Evolutionary conservation across 2,329 filamentous ascomycete genomes (phyloP), one percentile per base, ranked within the genome.

Genomic region (Periconia sp.): DNA sequence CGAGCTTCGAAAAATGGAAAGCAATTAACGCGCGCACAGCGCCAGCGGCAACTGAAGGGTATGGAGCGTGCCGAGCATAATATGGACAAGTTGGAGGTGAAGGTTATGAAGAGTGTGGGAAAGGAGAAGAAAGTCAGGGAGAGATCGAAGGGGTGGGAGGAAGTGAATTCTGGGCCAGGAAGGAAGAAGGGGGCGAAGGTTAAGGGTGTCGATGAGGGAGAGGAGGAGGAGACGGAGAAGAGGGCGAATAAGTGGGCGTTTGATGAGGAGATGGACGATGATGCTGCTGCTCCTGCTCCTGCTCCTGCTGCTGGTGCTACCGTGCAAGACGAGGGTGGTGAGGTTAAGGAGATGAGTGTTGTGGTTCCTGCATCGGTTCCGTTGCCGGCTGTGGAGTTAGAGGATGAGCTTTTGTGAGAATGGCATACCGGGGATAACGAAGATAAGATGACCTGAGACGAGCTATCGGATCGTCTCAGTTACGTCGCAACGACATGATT

Each of bases 51-150:
- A 6, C 54, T 64, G 45, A 68, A 68, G 41, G 79, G 60, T 17
- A 69, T 85, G 41, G 82, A 85, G 60, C 77, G 79, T 55, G 84
- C 81, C 8, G 82, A 83, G 53, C 73, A 76, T 15, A 77, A 81
- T 35, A 70, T 80, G 56, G 82, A 83, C 55, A 83, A 81, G 68
- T 65, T 81, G 41, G 81, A 84, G 68, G 77, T 77, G 41, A 86
- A 86, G 67, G 74, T 82, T 31, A 72, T 75, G 18, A 82, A 81
- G 62, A 84, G 82, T 59, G 59, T 79, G 43, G 71, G 67, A 10
- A 79, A 76, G 54, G 78, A 73, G 33, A 81, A 78, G 64, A 74
- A 64, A 40, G 74, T 84, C 37, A 77, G 79, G 56, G 77, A 77
- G 49, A 74, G 82, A 58, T 75, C 74, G 11, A 75, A 74, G 62